Base-by-base conservation (phyloP, 2,329 filamentous ascomycete species). In the Esteya vermicola region DNA sequence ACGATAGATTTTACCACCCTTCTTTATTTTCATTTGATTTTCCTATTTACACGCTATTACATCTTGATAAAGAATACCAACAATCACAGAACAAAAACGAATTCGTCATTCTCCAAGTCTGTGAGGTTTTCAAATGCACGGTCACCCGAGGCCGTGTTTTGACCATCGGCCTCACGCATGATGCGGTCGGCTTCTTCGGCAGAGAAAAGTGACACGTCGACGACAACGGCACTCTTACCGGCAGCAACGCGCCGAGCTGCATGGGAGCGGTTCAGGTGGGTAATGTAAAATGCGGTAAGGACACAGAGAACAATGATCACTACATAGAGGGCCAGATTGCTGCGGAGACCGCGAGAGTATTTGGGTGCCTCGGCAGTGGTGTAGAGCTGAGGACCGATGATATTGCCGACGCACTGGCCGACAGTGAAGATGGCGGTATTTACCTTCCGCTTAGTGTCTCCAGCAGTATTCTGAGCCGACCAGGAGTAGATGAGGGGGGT, bases 381-480 rank as follows among this genome's bases (percentile, higher is more conserved):
- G 53, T 78, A 82, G 0, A 81, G 60, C 35, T 75, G 67, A 0
- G 78, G 78, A 0, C 77, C 78, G 19, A 81, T 60, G 27, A 81
- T 72, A 47, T 82, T 82, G 5, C 77, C 78, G 1, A 68, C 68
- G 38, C 70, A 78, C 43, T 76, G 70, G 4, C 76, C 75, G 36
- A 81, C 65, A 49, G 81, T 77, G 2, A 82, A 60, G 4, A 79
- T 62, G 12, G 68, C 75, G 0, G 75, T 80, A 0, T 71, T 78
- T 13, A 71, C 68, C 51, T 81, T 81, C 45, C 73, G 71, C 57
- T 82, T 83, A 0, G 78, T 82, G 50, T 82, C 75, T 1, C 78
- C 78, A 0, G 70, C 78, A 0, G 78, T 78, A 45, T 78, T 78
- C 44, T 74, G 71, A 2, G 69, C 62, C 3, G 68, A 70, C 72